Evolutionary conservation across 805 yeast species (phyloP), one percentile per base, ranked within the genome.

Genomic region (Pichia exigua): DNA sequence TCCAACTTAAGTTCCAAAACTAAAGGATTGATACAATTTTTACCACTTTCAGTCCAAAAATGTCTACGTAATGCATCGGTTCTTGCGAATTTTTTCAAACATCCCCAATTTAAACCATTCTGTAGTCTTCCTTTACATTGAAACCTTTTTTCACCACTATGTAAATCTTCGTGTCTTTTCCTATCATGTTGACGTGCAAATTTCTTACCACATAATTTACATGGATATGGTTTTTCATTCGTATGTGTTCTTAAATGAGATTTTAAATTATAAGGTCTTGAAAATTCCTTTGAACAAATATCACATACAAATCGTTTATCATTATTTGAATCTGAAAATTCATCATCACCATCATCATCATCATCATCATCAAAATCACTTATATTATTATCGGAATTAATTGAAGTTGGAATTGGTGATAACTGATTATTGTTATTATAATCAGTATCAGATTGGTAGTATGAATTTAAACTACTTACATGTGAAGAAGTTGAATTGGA

Each of bases 221-320:
- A 87, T 9, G 79, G 73, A 61, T 79, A 87, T 7, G 94, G 95
- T 49, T 90, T 70, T 61, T 87, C 95, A 62, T 85, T 85, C 0
- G 95, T 86, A 65, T 87, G 99, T 0, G 98, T 92, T 53, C 97
- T 73, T 62, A 87, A 71, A 68, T 92, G 99, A 0, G 96, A 87
- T 59, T 92, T 88, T 58, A 92, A 73, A 64, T 94, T 94, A 66
- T 94, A 94, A 0, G 97, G 96, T 50, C 98, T 72, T 2, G 98
- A 92, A 65, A 92, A 92, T 46, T 83, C 72, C 67, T 89, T 90
- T 42, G 82, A 90, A 68, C 99, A 92, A 43, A 87, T 68, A 53
- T 83, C 82, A 66, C 98, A 92, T 2, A 85, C 85, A 66, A 79
- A 87, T 10, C 81, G 75, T 26, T 87, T 78, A 83, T 72, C 27